Evolutionary conservation across 2,329 filamentous ascomycete genomes (phyloP).

Genomic region (Akanthomyces uredinophilus): DNA sequence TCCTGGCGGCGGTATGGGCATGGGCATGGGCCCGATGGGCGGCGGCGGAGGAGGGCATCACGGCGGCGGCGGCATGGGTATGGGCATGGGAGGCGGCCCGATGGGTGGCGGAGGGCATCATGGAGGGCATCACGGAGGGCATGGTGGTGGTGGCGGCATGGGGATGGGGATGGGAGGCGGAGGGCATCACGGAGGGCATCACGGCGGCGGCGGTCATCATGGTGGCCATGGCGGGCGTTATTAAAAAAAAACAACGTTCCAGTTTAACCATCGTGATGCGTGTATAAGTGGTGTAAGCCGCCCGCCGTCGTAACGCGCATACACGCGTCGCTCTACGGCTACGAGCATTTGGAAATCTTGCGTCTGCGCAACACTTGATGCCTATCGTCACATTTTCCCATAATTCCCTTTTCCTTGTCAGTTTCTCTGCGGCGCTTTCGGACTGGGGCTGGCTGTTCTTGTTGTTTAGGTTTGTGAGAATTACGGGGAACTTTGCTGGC

Average conservation of each 20-base stretch:
- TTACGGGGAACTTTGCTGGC: background rate
- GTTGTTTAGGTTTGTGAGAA: background rate
- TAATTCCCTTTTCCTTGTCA: background rate
- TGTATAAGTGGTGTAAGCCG: background rate
- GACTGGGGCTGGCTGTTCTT: background rate
- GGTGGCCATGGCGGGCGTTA: background rate
- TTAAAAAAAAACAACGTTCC: background rate
- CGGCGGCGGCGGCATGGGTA: background rate
- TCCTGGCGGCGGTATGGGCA: background rate
- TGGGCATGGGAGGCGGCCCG: background rate
- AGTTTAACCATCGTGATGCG: background rate
- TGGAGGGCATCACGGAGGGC: background rate
- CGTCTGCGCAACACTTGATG: too few relatives aligned
- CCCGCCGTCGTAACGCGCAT: too few relatives aligned
- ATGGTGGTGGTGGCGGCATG: too few relatives aligned
- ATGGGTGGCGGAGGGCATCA: background rate
- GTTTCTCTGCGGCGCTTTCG: background rate
- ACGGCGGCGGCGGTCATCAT: background rate
- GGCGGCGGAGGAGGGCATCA: background rate
- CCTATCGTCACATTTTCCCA: background rate
- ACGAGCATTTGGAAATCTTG: too few relatives aligned
- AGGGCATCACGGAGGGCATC: background rate
- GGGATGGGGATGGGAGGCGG: background rate
- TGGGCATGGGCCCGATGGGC: background rate
- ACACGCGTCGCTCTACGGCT: too few relatives aligned